A percentile compares a stretch with the other conserved stretches of the same genome.
Conservation (phyloP, 2,329 filamentous ascomycete species). For the Meredithiella fracta region DNA sequence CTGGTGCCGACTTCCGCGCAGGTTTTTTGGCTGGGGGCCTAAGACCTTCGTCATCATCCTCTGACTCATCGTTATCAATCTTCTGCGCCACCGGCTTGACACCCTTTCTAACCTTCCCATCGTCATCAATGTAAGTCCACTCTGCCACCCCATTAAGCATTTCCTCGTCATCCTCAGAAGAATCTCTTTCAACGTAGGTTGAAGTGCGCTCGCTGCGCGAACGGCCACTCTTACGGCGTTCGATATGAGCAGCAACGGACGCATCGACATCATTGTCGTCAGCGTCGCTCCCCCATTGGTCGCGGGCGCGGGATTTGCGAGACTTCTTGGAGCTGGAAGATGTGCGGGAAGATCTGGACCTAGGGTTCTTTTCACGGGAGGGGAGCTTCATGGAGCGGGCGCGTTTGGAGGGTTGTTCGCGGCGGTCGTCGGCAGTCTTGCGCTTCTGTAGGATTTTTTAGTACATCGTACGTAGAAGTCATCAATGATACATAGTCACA, state of each 20-base stretch:
- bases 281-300: conserved; percentile 13
- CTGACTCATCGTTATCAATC: conserved; percentile 16
- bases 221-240: conserved; percentile 42
- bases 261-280: conserved; percentile 15
- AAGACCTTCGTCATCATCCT: conserved; percentile 16
- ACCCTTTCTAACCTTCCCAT: conserved; percentile 15
- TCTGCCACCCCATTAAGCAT: conserved; percentile 44
- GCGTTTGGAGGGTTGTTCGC: conserved; percentile 27
- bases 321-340: conserved; percentile 8
- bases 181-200: conserved; percentile 39
- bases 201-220: conserved; percentile 23
- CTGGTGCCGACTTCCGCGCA: neutral
- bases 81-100: conserved; percentile 15
- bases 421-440: conserved; percentile 35
- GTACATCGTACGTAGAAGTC: neutral
- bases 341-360: conserved; percentile 18
- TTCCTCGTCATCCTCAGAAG: conserved; percentile 42
- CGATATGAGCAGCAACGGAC: conserved; percentile 21
- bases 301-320: conserved; percentile 6
- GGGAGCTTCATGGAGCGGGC: conserved; percentile 17
- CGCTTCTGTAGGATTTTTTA: conserved; percentile 30
- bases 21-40: neutral
- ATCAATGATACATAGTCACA: conserved; percentile 13
- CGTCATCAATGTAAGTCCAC: conserved; percentile 36
- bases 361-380: conserved; percentile 18